Evolutionary conservation across 805 yeast species (phyloP).

Genomic region (Metschnikowia noctiluminum): DNA sequence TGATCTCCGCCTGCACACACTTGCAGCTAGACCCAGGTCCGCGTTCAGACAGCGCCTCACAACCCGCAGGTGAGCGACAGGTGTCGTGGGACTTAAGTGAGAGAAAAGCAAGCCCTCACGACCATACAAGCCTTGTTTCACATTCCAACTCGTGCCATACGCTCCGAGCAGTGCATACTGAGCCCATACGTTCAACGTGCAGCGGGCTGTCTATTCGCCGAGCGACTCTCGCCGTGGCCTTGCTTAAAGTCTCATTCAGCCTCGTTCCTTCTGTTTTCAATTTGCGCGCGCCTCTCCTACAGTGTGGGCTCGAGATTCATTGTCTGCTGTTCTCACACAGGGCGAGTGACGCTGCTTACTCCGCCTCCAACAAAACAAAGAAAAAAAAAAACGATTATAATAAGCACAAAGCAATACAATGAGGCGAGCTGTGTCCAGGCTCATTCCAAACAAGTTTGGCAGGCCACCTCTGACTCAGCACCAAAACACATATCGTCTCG

Average conservation of each 20-base stretch:
- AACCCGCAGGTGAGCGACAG: neutral
- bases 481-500: constrained; percentile 24
- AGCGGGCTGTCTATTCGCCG: neutral
- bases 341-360: constrained; percentile 6
- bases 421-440: constrained; percentile 52
- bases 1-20: neutral
- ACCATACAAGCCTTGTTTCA: neutral
- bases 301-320: neutral
- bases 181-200: neutral
- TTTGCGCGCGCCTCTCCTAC: neutral
- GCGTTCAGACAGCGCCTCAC: neutral
- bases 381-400: neutral
- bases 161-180: neutral
- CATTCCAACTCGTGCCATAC: neutral
- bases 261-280: neutral
- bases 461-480: constrained; percentile 11
- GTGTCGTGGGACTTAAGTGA: too few relatives aligned
- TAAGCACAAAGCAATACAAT: constrained; percentile 20
- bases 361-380: constrained; percentile 1
- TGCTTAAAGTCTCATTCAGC: neutral
- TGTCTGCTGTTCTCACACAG: constrained; percentile 2
- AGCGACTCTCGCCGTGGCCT: too few relatives aligned
- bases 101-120: too few relatives aligned
- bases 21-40: neutral
- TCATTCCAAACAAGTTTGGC: constrained; percentile 28